A percentile compares a stretch with the other conserved stretches of the same genome.
These are phyloP conservation scores for Hypoxylon perforatum DNA, from an alignment of 495 filamentous ascomycete species.

Conservation along the genomic window DNA sequence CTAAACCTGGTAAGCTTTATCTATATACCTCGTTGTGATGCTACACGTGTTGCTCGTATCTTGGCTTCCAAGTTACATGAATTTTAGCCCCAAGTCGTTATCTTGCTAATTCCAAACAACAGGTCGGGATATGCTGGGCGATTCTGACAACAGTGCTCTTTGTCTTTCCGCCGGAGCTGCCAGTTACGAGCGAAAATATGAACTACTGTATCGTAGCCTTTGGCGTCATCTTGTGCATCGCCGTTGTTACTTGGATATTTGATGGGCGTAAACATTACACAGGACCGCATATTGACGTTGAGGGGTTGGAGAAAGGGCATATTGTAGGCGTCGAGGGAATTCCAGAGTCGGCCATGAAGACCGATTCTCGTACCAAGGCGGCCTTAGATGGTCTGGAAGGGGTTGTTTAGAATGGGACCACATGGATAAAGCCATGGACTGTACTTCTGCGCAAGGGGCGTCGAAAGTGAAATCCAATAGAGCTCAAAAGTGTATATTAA, in stretches of 20 bases:
- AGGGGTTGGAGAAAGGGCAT: slow-evolving; percentile 52
- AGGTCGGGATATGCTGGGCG: slow-evolving; percentile 74
- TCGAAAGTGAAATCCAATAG: no score
- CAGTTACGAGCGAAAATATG: slow-evolving; percentile 76
- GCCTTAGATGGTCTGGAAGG: background rate
- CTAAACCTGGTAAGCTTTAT: slow-evolving; percentile 61
- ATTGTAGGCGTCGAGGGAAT: slow-evolving; percentile 42
- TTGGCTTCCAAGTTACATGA: no score
- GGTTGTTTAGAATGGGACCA: no score
- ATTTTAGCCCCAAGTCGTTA: no score
- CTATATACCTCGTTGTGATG: no score
- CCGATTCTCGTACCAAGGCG: slow-evolving; percentile 6
- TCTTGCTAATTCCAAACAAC: background rate
- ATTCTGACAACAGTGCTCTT: slow-evolving; percentile 78
- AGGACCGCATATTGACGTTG: slow-evolving; percentile 67
- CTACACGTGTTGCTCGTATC: no score
- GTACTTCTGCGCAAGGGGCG: no score
- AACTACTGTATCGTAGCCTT: slow-evolving; percentile 81
- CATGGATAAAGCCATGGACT: no score
- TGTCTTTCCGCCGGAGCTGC: slow-evolving; percentile 76
- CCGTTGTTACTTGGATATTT: slow-evolving; percentile 74
- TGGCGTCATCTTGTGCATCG: slow-evolving; percentile 73
- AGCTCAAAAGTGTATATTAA: no score
- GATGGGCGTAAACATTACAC: slow-evolving; percentile 78
- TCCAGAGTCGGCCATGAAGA: background rate